Conservation (phyloP, 306 rosid genomes). For the Mucuna pruriens region DNA sequence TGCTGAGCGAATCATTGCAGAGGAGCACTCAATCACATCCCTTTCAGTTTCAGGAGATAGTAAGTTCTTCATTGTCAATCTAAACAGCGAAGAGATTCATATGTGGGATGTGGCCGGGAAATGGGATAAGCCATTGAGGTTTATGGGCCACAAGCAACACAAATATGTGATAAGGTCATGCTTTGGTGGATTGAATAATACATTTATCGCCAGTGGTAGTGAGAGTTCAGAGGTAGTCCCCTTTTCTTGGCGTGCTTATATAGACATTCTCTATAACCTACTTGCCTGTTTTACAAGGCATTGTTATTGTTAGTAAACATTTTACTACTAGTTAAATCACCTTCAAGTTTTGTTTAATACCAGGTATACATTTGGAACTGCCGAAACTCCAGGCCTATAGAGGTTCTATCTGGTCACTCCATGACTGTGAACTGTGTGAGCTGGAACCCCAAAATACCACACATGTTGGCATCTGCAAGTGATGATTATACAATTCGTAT, state of each 20-base stretch:
- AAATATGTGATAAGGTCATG: constrained; percentile 89
- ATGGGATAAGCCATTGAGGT: constrained; percentile 53
- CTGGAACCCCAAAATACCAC: constrained; percentile 86
- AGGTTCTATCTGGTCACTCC: constrained; percentile 77
- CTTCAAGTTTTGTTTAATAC: constrained; percentile 33
- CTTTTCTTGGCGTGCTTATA: neutral
- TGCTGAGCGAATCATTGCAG: constrained; percentile 70
- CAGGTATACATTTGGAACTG: constrained; percentile 94
- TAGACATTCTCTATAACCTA: neutral
- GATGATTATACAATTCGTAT: constrained; percentile 82
- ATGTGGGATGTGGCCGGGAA: constrained; percentile 89
- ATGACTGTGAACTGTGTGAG: constrained; percentile 92
- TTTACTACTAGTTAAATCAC: constrained; percentile 2
- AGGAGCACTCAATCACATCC: constrained; percentile 57
- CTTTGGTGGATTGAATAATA: constrained; percentile 78
- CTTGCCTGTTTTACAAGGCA: neutral
- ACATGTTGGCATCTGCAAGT: constrained; percentile 93
- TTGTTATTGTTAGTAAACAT: neutral
- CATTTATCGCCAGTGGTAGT: constrained; percentile 90
- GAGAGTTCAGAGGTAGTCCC: constrained; percentile 78
- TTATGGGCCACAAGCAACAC: constrained; percentile 56
- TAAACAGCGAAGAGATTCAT: constrained; percentile 87
- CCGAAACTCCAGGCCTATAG: constrained; percentile 60
- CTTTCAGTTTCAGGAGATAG: constrained; percentile 61
- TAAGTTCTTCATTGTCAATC: constrained; percentile 78